Percentiles rank a stretch among this genome's conserved stretches.
Conservation (phyloP, 2,329 filamentous ascomycete genomes). For the Phialophora macrospora region DNA sequence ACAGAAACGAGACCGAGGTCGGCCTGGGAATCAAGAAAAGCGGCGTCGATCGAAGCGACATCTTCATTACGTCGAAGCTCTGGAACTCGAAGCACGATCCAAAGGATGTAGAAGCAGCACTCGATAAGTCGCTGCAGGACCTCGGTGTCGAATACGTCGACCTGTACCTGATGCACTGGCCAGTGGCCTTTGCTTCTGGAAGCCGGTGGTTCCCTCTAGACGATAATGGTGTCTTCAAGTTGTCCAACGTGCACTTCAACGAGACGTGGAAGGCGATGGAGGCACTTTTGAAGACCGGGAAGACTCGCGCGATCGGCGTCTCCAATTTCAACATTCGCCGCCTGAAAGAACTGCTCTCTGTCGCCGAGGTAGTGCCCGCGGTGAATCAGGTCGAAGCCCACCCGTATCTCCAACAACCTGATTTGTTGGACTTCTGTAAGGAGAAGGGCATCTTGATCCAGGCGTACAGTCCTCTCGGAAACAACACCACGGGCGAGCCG, state of each 20-base stretch:
- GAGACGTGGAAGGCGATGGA: conserved; percentile 68
- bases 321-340: conserved; percentile 63
- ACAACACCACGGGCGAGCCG: conserved; percentile 65
- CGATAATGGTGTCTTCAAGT: conserved; percentile 42
- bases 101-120: conserved; percentile 49
- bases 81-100: conserved; percentile 62
- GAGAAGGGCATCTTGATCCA: conserved; percentile 53
- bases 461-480: conserved; percentile 69
- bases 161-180: conserved; percentile 60
- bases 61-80: conserved; percentile 84
- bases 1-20: conserved; percentile 77
- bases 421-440: conserved; percentile 58
- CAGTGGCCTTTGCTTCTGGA: conserved; percentile 39
- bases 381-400: conserved; percentile 84
- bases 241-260: conserved; percentile 49
- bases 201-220: conserved; percentile 54
- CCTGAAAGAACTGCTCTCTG: conserved; percentile 60
- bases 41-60: conserved; percentile 74
- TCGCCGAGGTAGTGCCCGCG: conserved; percentile 66
- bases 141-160: conserved; percentile 70
- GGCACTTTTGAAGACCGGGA: conserved; percentile 59
- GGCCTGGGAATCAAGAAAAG: conserved; percentile 76
- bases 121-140: conserved; percentile 62
- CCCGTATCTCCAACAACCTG: conserved; percentile 66
- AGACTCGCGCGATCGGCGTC: conserved; percentile 63